Conservation (phyloP, 2,329 filamentous ascomycete species). For the Fusarium sp. region DNA sequence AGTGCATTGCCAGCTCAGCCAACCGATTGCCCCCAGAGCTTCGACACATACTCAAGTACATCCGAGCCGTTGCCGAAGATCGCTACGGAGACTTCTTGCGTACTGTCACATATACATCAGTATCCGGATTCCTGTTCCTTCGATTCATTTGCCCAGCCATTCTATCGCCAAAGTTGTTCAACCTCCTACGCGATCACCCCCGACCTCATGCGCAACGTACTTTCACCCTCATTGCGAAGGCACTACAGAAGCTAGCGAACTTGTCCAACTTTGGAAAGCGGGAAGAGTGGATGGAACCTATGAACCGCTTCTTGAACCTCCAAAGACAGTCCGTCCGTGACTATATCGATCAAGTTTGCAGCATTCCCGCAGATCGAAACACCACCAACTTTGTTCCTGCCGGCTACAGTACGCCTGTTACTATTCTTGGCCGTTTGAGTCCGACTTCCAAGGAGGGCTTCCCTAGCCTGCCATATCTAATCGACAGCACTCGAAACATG, state of each 20-base stretch:
- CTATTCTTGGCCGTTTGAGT: constrained; percentile 85
- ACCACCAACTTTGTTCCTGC: constrained; percentile 75
- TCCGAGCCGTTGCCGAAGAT: constrained; percentile 91
- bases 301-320: constrained; percentile 86
- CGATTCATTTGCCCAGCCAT: constrained; percentile 98
- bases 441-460: constrained; percentile 89
- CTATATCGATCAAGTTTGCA: constrained; percentile 88
- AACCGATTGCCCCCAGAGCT: constrained; percentile 82
- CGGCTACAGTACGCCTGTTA: constrained; percentile 91
- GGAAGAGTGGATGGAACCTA: constrained; percentile 98
- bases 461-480: constrained; percentile 89
- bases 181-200: constrained; percentile 84
- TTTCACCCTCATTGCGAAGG: constrained; percentile 91
- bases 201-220: constrained; percentile 86
- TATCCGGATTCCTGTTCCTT: constrained; percentile 93
- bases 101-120: constrained; percentile 91
- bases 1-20: constrained; percentile 81
- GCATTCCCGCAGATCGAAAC: constrained; percentile 79
- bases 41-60: constrained; percentile 87
- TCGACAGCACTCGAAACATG: constrained; percentile 88
- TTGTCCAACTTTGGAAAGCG: constrained; percentile 92
- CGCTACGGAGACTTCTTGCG: constrained; percentile 93
- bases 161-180: constrained; percentile 93
- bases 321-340: constrained; percentile 85
- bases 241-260: constrained; percentile 89